Evolutionary conservation across 2,329 filamentous ascomycete genomes (phyloP).

Genomic region (Hypoxylon sp.): DNA sequence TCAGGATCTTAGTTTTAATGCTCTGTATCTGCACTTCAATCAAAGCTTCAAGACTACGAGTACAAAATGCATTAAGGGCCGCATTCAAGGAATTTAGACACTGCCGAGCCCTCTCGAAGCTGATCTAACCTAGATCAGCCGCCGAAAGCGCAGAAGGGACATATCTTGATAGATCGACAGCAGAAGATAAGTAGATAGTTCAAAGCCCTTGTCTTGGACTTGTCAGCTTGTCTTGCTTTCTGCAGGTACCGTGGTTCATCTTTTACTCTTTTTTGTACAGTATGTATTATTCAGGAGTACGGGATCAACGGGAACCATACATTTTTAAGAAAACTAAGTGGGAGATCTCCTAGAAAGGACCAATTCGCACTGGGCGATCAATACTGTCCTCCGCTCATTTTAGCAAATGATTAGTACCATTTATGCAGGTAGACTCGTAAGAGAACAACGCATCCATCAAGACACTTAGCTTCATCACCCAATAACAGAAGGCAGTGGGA

Average conservation of each 20-base stretch:
- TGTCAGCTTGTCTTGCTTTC: conserved; percentile 23
- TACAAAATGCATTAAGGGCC: conserved; percentile 9
- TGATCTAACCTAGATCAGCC: conserved; percentile 11
- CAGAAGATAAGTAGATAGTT: conserved; percentile 18
- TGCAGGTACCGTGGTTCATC: conserved; percentile 33
- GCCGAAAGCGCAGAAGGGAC: neutral
- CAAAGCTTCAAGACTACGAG: neutral
- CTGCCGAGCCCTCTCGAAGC: too few relatives aligned
- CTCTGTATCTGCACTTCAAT: neutral
- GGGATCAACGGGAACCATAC: conserved; percentile 33
- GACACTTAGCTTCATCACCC: neutral
- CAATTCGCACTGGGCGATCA: conserved; percentile 33
- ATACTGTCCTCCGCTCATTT: conserved; percentile 28
- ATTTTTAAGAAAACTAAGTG: conserved; percentile 29
- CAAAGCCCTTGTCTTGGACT: conserved; percentile 19
- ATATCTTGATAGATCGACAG: conserved; percentile 39
- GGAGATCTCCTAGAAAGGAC: conserved; percentile 23
- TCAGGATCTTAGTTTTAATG: neutral
- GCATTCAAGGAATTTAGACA: conserved; percentile 23
- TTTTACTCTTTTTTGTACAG: conserved; percentile 3
- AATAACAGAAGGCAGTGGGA: conserved; percentile 4
- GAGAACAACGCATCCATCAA: conserved; percentile 12
- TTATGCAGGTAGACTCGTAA: conserved; percentile 13
- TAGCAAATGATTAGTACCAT: conserved; percentile 26
- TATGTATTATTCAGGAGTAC: conserved; percentile 31